A percentile compares a stretch with the other conserved stretches of the same genome.
These are phyloP conservation scores for Withania somnifera DNA, from an alignment of 305 asterid genomes.

Conservation along the genomic window DNA sequence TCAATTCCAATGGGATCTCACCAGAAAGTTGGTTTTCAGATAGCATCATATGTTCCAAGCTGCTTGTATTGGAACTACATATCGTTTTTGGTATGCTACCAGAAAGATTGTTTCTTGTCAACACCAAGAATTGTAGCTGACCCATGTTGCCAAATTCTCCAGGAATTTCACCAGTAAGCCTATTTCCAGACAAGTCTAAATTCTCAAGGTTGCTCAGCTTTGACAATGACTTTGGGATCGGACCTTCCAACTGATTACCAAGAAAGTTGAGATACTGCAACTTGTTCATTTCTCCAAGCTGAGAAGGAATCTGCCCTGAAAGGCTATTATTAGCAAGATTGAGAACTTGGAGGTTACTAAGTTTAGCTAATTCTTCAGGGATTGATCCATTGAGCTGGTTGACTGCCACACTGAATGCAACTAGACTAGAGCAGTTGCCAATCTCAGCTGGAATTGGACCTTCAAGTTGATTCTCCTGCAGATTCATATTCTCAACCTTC, in stretches of 20 bases:
- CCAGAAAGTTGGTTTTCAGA: conserved; percentile 52
- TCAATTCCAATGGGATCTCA: conserved; percentile 41
- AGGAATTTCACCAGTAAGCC: conserved; percentile 61
- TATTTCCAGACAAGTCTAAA: conserved; percentile 63
- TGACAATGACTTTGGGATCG: conserved; percentile 43
- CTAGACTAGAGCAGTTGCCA: conserved; percentile 46
- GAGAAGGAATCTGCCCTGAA: conserved; percentile 51
- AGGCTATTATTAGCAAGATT: conserved; percentile 66
- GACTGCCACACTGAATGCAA: conserved; percentile 44
- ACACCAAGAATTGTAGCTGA: conserved; percentile 38
- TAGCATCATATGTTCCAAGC: conserved; percentile 46
- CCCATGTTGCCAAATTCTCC: conserved; percentile 44
- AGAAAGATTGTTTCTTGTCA: conserved; percentile 58
- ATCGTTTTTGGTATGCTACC: conserved; percentile 42
- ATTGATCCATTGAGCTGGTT: conserved; percentile 61
- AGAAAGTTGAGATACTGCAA: conserved; percentile 51
- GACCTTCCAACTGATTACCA: conserved; percentile 63
- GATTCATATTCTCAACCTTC: too few species aligned
- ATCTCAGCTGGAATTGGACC: conserved; percentile 45
- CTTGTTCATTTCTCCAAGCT: conserved; percentile 34
- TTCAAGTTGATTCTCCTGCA: too few species aligned
- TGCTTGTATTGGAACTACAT: conserved; percentile 46
- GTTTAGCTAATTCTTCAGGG: conserved; percentile 35
- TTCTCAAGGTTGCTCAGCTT: conserved; percentile 35
- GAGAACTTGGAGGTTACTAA: conserved; percentile 32